Evolutionary conservation across 2,329 filamentous ascomycete genomes (phyloP).

Genomic region (Dryadomyces quercus-mongolicae): DNA sequence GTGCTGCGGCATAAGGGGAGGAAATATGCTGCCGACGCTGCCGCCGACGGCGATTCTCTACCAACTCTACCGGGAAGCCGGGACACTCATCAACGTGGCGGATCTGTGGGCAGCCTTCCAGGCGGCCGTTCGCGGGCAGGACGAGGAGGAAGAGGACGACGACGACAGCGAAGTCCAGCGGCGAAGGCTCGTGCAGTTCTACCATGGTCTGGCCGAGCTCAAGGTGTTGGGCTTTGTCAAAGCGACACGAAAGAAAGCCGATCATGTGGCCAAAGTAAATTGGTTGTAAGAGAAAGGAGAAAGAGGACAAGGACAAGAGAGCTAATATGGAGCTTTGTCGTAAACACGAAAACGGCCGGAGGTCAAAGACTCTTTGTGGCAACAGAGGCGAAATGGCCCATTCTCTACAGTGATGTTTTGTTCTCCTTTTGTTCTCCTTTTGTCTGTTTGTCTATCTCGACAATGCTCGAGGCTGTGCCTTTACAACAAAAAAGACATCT

Average conservation of each 20-base stretch:
- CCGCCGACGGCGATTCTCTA: constrained; percentile 65
- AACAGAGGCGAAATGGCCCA: too few species aligned
- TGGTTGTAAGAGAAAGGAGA: constrained; percentile 40
- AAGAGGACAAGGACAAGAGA: not conserved
- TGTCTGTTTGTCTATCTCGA: too few species aligned
- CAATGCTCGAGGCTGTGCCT: too few species aligned
- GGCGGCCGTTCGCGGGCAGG: constrained; percentile 38
- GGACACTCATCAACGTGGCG: constrained; percentile 63
- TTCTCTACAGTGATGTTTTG: not conserved
- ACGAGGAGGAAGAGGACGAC: constrained; percentile 26
- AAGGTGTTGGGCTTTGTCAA: constrained; percentile 80
- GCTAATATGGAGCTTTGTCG: not conserved
- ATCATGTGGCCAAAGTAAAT: constrained; percentile 84
- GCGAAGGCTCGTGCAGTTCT: constrained; percentile 63
- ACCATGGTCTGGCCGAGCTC: constrained; percentile 73
- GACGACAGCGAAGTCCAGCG: constrained; percentile 38
- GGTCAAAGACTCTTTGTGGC: not conserved
- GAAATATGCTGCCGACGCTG: constrained; percentile 35
- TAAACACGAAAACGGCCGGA: not conserved
- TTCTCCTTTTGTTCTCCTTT: not conserved
- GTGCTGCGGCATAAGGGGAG: constrained; percentile 43
- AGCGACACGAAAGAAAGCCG: constrained; percentile 77
- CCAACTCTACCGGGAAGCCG: constrained; percentile 67
- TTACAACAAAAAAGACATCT: too few species aligned
- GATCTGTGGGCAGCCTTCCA: constrained; percentile 72